Evolutionary conservation across 2,329 filamentous ascomycete genomes (phyloP).

Genomic region (Anthostomella pinea): DNA sequence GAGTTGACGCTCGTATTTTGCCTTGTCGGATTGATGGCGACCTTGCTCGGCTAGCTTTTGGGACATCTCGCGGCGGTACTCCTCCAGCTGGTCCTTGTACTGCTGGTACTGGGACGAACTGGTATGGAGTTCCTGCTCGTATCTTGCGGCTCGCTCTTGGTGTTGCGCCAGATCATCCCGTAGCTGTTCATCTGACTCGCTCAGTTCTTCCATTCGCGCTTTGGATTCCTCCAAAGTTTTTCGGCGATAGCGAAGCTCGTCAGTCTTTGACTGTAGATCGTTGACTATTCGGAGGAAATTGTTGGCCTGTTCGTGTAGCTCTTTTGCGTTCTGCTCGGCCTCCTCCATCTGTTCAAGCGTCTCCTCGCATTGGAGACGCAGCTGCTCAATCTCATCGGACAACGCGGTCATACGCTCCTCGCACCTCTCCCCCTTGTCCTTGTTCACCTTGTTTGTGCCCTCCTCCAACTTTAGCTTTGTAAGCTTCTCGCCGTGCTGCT

Average conservation of each 20-base stretch:
- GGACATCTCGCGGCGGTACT: slow-evolving; percentile 46
- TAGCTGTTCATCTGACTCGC: slow-evolving; percentile 75
- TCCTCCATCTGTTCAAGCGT: slow-evolving; percentile 61
- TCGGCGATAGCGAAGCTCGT: slow-evolving; percentile 68
- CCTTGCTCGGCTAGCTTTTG: slow-evolving; percentile 64
- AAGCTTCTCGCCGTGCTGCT: slow-evolving; percentile 76
- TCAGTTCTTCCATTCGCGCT: slow-evolving; percentile 70
- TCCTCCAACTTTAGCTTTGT: slow-evolving; percentile 71
- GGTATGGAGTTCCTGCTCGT: slow-evolving; percentile 60
- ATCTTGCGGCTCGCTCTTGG: slow-evolving; percentile 67
- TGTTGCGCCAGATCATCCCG: slow-evolving; percentile 72
- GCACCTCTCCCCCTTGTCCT: slow-evolving; percentile 74
- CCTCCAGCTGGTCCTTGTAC: slow-evolving; percentile 51
- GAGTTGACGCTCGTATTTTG: slow-evolving; percentile 79
- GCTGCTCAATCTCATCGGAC: slow-evolving; percentile 61
- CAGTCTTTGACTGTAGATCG: slow-evolving; percentile 71
- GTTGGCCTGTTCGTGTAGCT: slow-evolving; percentile 70
- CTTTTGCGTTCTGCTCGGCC: slow-evolving; percentile 54
- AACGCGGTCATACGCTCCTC: slow-evolving; percentile 65
- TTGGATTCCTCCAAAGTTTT: slow-evolving; percentile 69
- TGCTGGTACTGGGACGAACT: slow-evolving; percentile 64
- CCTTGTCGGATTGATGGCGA: slow-evolving; percentile 80
- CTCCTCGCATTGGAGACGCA: slow-evolving; percentile 56
- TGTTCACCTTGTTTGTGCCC: slow-evolving; percentile 75
- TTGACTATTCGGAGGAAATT: slow-evolving; percentile 73